A percentile compares a stretch with the other conserved stretches of the same genome.
Conservation (phyloP, 148 eudicot genomes). For the Beta vulgaris region DNA sequence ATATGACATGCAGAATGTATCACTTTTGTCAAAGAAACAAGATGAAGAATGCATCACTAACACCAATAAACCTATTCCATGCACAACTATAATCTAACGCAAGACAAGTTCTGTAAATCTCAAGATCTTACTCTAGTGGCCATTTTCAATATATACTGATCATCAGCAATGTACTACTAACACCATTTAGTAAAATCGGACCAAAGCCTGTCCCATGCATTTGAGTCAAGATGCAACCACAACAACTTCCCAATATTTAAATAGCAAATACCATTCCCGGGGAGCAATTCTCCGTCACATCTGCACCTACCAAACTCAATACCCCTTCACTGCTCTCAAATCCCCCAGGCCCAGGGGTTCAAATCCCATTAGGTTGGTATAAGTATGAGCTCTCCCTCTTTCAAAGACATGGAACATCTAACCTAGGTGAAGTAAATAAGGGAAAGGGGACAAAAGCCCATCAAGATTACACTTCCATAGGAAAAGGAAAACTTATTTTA, state of each 20-base stretch:
- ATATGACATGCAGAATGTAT: background rate
- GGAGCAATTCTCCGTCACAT: background rate
- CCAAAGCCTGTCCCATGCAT: background rate
- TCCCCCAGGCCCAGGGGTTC: background rate
- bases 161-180: background rate
- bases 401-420: background rate
- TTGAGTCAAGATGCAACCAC: background rate
- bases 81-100: background rate
- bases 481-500: slow-evolving; percentile 6
- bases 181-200: background rate
- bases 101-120: background rate
- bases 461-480: background rate
- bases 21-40: no score
- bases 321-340: background rate
- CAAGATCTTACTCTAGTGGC: background rate
- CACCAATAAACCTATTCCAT: background rate
- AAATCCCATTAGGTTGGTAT: background rate
- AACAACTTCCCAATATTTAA: background rate
- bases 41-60: no score
- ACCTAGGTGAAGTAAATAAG: background rate
- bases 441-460: background rate
- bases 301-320: background rate
- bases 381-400: background rate
- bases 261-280: background rate
- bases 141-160: background rate